Evolutionary conservation across 306 rosid genomes (phyloP).

Genomic region (Lupinus albus): DNA sequence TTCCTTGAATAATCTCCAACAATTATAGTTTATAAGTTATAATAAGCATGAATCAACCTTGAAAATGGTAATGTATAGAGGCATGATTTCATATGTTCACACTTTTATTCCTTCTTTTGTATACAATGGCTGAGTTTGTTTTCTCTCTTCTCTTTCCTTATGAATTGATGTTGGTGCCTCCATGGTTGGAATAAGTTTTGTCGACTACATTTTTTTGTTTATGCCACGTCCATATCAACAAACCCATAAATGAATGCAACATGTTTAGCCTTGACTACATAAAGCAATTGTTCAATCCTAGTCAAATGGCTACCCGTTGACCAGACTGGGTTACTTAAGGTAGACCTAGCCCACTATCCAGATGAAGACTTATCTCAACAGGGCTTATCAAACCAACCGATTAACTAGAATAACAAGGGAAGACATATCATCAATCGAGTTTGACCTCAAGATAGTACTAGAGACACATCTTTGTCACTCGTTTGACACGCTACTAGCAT

Average conservation of each 20-base stretch:
- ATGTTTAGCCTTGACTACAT: slow-evolving; percentile 69
- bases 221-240: slow-evolving; percentile 47
- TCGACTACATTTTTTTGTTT: slow-evolving; percentile 54
- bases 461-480: too few relatives aligned
- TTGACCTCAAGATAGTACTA: too few relatives aligned
- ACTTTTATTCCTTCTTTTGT: background rate
- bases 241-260: slow-evolving; percentile 68
- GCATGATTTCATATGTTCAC: too few relatives aligned
- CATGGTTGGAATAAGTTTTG: slow-evolving; percentile 63
- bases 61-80: slow-evolving; percentile 43
- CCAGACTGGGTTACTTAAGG: too few relatives aligned
- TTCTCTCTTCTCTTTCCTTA: slow-evolving; percentile 16
- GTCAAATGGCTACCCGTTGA: too few relatives aligned
- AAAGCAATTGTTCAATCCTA: too few relatives aligned
- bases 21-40: slow-evolving; percentile 1
- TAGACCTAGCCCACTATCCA: too few relatives aligned
- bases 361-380: too few relatives aligned
- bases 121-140: background rate
- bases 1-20: slow-evolving; percentile 26
- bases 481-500: too few relatives aligned
- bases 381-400: too few relatives aligned
- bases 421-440: too few relatives aligned
- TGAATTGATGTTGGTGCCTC: slow-evolving; percentile 52
- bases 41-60: slow-evolving; percentile 14
- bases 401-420: too few relatives aligned